These are phyloP conservation scores for Dendrobium nobile DNA, from an alignment of 106 monocot genomes.

Conservation along the genomic window DNA sequence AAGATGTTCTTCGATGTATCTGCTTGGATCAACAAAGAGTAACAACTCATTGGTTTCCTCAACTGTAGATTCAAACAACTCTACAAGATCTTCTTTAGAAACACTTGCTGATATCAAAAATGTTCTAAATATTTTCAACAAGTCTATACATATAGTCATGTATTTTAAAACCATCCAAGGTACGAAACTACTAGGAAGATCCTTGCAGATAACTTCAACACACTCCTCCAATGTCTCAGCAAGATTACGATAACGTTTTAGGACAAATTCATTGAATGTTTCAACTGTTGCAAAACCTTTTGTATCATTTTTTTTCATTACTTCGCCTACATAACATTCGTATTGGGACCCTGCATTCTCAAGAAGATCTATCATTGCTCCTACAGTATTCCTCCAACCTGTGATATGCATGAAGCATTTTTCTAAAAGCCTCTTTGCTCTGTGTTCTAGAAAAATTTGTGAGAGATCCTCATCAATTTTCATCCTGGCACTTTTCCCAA, in stretches of 20 bases:
- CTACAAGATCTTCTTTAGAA: conserved; percentile 1
- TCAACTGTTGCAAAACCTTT: neutral
- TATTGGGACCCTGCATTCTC: conserved; percentile 17
- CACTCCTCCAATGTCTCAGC: neutral
- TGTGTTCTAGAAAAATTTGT: conserved; percentile 36
- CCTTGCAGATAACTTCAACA: neutral
- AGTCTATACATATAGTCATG: neutral
- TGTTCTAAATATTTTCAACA: neutral
- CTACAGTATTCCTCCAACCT: conserved; percentile 10
- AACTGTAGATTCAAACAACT: neutral
- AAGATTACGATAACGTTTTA: neutral
- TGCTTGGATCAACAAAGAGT: neutral
- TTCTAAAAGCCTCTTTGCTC: conserved; percentile 15
- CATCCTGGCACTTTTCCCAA: conserved; percentile 51
- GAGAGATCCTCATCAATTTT: conserved; percentile 20
- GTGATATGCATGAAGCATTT: conserved; percentile 3
- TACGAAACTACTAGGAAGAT: neutral
- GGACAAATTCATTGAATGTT: neutral
- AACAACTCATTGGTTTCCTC: neutral
- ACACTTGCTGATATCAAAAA: neutral
- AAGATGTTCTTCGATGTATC: neutral
- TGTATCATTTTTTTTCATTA: neutral
- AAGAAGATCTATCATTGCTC: conserved; percentile 6
- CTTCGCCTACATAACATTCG: neutral
- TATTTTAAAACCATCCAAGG: neutral